Evolutionary conservation across 2,329 filamentous ascomycete genomes (phyloP).

Genomic region (Myriosclerotinia duriaeana): DNA sequence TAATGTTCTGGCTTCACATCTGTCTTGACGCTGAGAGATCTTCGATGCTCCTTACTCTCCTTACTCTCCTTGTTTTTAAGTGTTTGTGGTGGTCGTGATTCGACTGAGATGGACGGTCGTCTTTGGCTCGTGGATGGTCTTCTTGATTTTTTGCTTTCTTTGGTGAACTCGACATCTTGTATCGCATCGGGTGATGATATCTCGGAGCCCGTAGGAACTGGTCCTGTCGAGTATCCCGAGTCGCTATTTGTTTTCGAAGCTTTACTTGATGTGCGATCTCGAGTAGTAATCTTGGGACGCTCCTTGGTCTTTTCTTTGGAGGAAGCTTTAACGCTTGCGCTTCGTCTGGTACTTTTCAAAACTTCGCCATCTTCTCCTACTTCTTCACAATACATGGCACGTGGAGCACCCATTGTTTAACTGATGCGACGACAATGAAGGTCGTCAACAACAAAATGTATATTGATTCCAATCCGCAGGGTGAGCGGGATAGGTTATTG

Average conservation of each 20-base stretch:
- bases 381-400: constrained; percentile 37
- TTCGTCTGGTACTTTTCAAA: constrained; percentile 32
- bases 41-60: constrained; percentile 18
- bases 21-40: constrained; percentile 18
- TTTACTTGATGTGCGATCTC: constrained; percentile 20
- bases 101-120: constrained; percentile 11
- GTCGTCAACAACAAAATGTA: constrained; percentile 16
- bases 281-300: constrained; percentile 18
- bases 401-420: constrained; percentile 27
- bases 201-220: constrained; percentile 17
- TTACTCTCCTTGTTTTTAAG: constrained; percentile 14
- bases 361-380: constrained; percentile 33
- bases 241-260: constrained; percentile 22
- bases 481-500: neutral
- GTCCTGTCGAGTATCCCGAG: constrained; percentile 24
- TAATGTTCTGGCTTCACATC: constrained; percentile 18
- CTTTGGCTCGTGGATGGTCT: constrained; percentile 5
- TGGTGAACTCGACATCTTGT: constrained; percentile 10
- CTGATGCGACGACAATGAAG: constrained; percentile 20
- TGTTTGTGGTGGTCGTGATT: constrained; percentile 15
- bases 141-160: constrained; percentile 17
- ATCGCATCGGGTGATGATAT: constrained; percentile 16
- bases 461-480: constrained; percentile 2
- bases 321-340: constrained; percentile 28
- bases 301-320: constrained; percentile 28